Evolutionary conservation across 805 yeast species (phyloP), one percentile per base, ranked within the genome.

Genomic region (Spathaspora passalidarum): DNA sequence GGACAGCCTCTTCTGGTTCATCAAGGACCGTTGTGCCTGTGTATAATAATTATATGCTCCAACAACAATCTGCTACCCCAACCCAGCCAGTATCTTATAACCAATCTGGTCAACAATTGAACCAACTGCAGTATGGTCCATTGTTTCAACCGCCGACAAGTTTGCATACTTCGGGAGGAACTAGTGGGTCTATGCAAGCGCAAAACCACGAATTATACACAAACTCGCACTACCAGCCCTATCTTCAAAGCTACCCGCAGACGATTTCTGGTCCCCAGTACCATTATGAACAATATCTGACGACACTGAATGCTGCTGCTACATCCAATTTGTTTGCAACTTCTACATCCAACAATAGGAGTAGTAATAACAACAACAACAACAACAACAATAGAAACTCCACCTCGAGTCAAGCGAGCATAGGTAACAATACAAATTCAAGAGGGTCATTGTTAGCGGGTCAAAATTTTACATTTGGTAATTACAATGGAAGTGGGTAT

Each of bases 81-180:
- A 18, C 21, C 3, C 38, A 19, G 5, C 38, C 38, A 18, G 13
- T 19, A 20, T 19, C 23, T 11, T 36, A 36, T n/a, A 36, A 18
- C 22, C 43, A 40, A 40, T 18, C 10, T 6, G 25, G 19, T 14
- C 35, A 36, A 20, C 36, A 29, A 16, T 8, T 29, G 34, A 29
- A 29, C 14, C 43, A 32, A 37, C 58, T 49, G 46, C 52, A 48
- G 32, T 53, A 50, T 13, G 57, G 51, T 29, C 45, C 40, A 38
- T 13, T 39, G 19, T 25, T 16, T n/a, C 34, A 39, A 19, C 32
- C 14, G 17, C 21, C 38, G n/a, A 9, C 21, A 16, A 34, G 17
- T 34, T 36, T n/a, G 23, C 38, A 7, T 13, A 10, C n/a, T 3
- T 13, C 34, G 13, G 16, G 16, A 10, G 34, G 34, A 10, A n/a